Conservation (phyloP, 2,329 filamentous ascomycete genomes). For the Claviceps africana region DNA sequence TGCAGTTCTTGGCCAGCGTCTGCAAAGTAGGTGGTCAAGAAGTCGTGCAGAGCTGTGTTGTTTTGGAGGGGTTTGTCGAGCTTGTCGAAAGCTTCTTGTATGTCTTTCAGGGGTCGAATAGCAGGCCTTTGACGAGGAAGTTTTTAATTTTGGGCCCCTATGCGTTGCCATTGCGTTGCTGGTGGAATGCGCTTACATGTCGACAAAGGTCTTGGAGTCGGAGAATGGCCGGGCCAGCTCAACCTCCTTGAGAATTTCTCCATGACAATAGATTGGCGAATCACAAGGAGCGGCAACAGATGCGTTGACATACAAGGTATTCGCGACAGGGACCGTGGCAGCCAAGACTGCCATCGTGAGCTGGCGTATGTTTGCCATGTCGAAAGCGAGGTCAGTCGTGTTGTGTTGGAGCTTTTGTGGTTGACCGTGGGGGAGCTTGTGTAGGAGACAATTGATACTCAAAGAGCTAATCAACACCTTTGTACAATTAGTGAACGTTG, state of each 20-base stretch:
- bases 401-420: background rate
- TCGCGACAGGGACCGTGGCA: conserved; percentile 14
- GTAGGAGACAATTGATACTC: no score
- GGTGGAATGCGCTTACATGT: conserved; percentile 35
- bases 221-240: conserved; percentile 49
- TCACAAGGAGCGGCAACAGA: conserved; percentile 50
- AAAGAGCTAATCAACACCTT: no score
- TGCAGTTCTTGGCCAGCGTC: conserved; percentile 49
- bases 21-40: conserved; percentile 49
- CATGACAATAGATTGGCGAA: conserved; percentile 53
- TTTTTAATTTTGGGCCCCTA: background rate
- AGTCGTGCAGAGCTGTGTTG: conserved; percentile 46
- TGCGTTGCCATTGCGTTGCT: background rate
- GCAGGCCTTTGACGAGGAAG: conserved; percentile 35
- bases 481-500: no score
- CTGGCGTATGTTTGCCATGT: conserved; percentile 14
- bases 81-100: conserved; percentile 45
- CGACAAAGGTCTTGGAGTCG: conserved; percentile 59
- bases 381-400: background rate
- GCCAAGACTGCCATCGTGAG: conserved; percentile 14
- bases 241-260: conserved; percentile 47
- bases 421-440: no score
- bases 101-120: conserved; percentile 41
- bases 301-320: conserved; percentile 45
- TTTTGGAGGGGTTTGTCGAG: conserved; percentile 48